Conservation (phyloP, 2,329 filamentous ascomycete species). For the Penicillium palitans region DNA sequence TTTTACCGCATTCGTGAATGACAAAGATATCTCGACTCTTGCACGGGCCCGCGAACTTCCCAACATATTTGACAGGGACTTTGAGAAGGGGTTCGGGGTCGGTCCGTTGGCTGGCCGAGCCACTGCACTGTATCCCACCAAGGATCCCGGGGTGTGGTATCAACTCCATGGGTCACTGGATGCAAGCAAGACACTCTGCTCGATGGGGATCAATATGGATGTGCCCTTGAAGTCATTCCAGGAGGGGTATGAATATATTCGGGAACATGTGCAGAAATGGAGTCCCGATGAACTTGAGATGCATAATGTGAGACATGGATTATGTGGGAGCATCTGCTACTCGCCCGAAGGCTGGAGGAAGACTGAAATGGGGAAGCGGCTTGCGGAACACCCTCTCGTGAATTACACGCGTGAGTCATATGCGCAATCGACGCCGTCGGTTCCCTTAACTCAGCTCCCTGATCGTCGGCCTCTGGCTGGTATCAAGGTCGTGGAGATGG, state of each 20-base stretch:
- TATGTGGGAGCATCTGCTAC: constrained; percentile 49
- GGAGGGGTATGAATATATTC: constrained; percentile 28
- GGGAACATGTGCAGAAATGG: constrained; percentile 34
- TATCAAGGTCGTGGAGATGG: constrained; percentile 52
- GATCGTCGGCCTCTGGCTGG: constrained; percentile 42
- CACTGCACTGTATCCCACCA: constrained; percentile 52
- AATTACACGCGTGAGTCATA: constrained; percentile 42
- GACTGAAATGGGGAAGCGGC: constrained; percentile 47
- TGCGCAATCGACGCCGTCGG: constrained; percentile 36
- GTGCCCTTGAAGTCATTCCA: constrained; percentile 9
- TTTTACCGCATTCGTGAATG: constrained; percentile 42
- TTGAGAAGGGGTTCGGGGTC: constrained; percentile 40
- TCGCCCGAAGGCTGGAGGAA: constrained; percentile 47
- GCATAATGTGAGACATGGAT: constrained; percentile 43
- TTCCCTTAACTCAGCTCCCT: constrained; percentile 16
- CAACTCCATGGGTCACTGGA: constrained; percentile 54
- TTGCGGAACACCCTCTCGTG: constrained; percentile 47
- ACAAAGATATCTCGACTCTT: constrained; percentile 34
- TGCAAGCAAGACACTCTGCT: constrained; percentile 44
- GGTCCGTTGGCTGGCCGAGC: constrained; percentile 42
- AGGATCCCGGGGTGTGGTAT: constrained; percentile 50
- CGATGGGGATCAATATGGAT: constrained; percentile 49
- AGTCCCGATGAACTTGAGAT: constrained; percentile 47
- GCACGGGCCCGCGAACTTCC: constrained; percentile 32
- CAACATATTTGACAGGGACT: constrained; percentile 37